Base-by-base conservation (phyloP, 352 stramenopile genomes). In the Saprolegnia diclina region DNA sequence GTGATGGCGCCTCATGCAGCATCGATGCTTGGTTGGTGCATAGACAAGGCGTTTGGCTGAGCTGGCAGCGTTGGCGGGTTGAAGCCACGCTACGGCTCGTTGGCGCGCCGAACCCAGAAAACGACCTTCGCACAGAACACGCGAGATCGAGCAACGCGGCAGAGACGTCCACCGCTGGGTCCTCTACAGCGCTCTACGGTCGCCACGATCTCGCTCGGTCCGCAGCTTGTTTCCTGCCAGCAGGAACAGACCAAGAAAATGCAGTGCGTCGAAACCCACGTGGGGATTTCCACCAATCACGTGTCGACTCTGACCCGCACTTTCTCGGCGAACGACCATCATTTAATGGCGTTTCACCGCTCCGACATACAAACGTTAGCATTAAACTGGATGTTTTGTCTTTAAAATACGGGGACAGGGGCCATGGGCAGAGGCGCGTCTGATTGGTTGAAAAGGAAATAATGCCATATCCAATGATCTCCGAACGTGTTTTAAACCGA, bases 381-480 rank as follows among this genome's bases (percentile, higher is more conserved):
- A n/a, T n/a, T n/a, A 48, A n/a, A 48, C 11, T 48, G 42, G 18
- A n/a, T 48, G 42, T n/a, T n/a, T 14, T 48, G 42, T 48, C 11
- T 48, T 48, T 48, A n/a, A 48, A 48, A n/a, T 48, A 35, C 29
- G 29, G 29, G 29, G 29, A 35, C 29, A 35, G 29, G 29, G 29
- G 29, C 29, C 29, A 35, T 35, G 29, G 29, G 29, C 5, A 6
- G 29, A 2, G 29, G 29, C 29, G 29, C 29, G 29, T 35, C 29
- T 35, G 13, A 48, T 48, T 48, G 42, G 42, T 48, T 7, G 42
- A 48, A 48, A 48, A n/a, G 42, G 42, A 48, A 45, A 48, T 48
- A 48, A 48, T 48, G 42, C 18, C 42, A n/a, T 48, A 48, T 48
- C 42, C 42, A 48, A 48, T 48, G 42, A 48, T 48, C 42, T 48